Base-by-base conservation (phyloP, 208 protist genomes). In the Leishmania mexicana region DNA sequence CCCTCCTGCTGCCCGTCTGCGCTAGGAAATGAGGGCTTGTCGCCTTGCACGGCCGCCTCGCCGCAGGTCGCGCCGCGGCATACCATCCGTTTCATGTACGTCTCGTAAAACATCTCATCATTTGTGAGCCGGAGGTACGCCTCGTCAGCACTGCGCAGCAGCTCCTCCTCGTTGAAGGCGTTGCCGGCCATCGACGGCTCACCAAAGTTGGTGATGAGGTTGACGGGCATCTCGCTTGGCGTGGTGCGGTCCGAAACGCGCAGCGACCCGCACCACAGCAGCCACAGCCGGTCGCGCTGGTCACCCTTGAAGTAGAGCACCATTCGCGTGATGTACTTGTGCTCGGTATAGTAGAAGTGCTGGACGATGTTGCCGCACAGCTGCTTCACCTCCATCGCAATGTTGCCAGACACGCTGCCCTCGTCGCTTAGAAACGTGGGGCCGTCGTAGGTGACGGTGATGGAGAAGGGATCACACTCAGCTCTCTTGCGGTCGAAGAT, bases 301-400 rank as follows among this genome's bases (percentile, higher is more conserved):
- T 97, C 94, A 3, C 81, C 79, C 79, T 97, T 97, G 88, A 97
- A 97, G 88, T 97, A 97, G 67, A 96, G 85, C 67, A 97, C 95
- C 95, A 97, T 97, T 57, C 95, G 90, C 4, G 95, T 97, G 83
- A 97, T 97, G 78, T 92, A 93, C 82, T 97, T 97, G 90, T 97
- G 93, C 83, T 97, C 93, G 11, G 93, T 95, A 85, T 94, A 93
- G 87, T 95, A 95, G 83, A 97, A 97, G 85, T 97, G 95, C 75
- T 91, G 87, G 28, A 96, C 92, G 75, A 97, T 96, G 79, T 93
- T 80, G 72, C 89, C 86, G 77, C 95, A 97, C 38, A 97, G 83
- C 68, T 87, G 79, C 83, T 97, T 97, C 74, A 96, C 87, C 38
- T 95, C 67, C 19, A 91, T 75, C 21, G 94, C 88, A 38, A 95